These are phyloP conservation scores for Ceratobasidium sp. DNA, from an alignment of 1,284 basidiomycete species.

Conservation along the genomic window DNA sequence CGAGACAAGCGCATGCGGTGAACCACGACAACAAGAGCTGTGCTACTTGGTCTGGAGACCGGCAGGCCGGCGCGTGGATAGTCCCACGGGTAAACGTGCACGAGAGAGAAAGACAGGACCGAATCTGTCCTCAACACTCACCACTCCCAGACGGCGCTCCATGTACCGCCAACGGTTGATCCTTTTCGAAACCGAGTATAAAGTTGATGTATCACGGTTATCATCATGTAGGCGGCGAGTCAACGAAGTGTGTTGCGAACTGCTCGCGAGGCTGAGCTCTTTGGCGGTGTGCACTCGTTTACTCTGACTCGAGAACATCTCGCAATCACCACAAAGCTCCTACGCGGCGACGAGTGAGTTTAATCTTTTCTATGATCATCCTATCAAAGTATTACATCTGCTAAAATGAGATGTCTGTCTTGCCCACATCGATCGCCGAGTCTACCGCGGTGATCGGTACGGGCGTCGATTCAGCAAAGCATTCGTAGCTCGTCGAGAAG, in stretches of 20 bases:
- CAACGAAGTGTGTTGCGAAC: slow-evolving; percentile 92
- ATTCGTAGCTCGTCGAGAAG: slow-evolving; percentile 79
- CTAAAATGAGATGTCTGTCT: too few relatives aligned
- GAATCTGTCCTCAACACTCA: slow-evolving; percentile 2
- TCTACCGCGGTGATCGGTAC: slow-evolving; percentile 82
- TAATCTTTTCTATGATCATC: slow-evolving; percentile 21
- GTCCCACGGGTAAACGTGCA: slow-evolving; percentile 17
- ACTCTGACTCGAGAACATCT: slow-evolving; percentile 92
- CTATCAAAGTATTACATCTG: too few relatives aligned
- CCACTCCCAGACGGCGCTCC: slow-evolving; percentile 1
- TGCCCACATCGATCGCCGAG: slow-evolving; percentile 81
- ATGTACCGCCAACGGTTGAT: too few relatives aligned
- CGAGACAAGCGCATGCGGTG: too few relatives aligned
- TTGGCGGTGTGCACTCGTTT: slow-evolving; percentile 93
- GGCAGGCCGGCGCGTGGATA: not conserved
- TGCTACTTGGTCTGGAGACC: too few relatives aligned
- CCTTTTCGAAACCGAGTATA: too few relatives aligned
- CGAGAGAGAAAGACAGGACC: slow-evolving; percentile 35
- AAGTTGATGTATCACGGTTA: too few relatives aligned
- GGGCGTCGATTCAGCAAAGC: slow-evolving; percentile 80
- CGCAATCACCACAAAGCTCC: slow-evolving; percentile 93
- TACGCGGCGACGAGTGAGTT: slow-evolving; percentile 96
- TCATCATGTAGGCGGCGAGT: slow-evolving; percentile 75
- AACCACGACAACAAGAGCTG: too few relatives aligned
- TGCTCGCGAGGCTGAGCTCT: slow-evolving; percentile 93